Conservation (phyloP, 1,139 yeast genomes). For the Blastobotrys persicus region DNA sequence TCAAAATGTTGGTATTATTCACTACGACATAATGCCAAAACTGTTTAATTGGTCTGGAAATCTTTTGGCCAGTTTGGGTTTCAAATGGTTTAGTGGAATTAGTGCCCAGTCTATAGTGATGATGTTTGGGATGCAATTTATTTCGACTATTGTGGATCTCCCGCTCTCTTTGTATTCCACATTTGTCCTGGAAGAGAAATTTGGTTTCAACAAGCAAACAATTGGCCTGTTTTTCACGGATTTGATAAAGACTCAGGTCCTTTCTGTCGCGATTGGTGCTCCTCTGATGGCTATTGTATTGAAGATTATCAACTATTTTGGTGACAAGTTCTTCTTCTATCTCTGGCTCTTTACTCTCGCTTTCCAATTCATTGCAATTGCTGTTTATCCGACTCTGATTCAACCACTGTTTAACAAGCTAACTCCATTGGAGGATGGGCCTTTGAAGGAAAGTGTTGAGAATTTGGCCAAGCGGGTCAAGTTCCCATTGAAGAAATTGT, state of each 20-base stretch:
- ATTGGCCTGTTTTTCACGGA: conserved; percentile 68
- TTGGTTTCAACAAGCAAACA: conserved; percentile 89
- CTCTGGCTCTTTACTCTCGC: conserved; percentile 67
- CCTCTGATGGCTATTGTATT: conserved; percentile 74
- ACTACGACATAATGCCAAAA: conserved; percentile 64
- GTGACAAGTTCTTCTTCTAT: conserved; percentile 76
- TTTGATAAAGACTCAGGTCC: conserved; percentile 54
- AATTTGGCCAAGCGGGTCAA: conserved; percentile 67
- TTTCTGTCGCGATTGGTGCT: conserved; percentile 60
- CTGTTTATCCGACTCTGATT: conserved; percentile 74
- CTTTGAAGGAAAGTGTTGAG: conserved; percentile 78
- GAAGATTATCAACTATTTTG: conserved; percentile 76
- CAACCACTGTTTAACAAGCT: conserved; percentile 91
- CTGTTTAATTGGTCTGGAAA: conserved; percentile 60
- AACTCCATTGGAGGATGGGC: conserved; percentile 87
- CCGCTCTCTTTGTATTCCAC: conserved; percentile 75
- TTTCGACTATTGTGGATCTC: conserved; percentile 52
- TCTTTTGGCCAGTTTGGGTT: conserved; percentile 38
- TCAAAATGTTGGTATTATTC: conserved; percentile 57
- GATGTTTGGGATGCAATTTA: conserved; percentile 48
- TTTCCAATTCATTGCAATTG: conserved; percentile 68
- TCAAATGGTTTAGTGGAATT: conserved; percentile 36
- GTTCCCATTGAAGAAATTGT: conserved; percentile 83
- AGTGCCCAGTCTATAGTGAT: conserved; percentile 60
- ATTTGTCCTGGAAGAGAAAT: conserved; percentile 87